A percentile compares a stretch with the other conserved stretches of the same genome.
These are phyloP conservation scores for Herpotrichia juniperi DNA, from an alignment of 2,329 filamentous ascomycete species.

Conservation along the genomic window DNA sequence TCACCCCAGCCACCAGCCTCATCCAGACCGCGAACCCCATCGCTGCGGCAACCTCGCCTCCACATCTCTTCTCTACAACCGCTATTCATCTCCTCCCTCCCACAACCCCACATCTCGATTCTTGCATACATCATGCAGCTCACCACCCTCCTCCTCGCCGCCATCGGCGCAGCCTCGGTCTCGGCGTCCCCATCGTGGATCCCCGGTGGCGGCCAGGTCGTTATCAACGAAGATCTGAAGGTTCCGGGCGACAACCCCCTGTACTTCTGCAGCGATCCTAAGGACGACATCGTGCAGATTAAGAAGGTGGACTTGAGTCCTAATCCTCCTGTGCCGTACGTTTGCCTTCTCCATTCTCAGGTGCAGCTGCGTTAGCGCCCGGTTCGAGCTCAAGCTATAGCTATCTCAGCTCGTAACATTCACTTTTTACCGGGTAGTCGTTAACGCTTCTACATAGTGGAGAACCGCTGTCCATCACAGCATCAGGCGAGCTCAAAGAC, in stretches of 20 bases:
- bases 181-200: conserved; percentile 49
- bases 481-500: conserved; percentile 75
- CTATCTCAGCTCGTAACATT: not conserved
- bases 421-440: too few relatives aligned
- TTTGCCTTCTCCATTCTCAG: conserved; percentile 26
- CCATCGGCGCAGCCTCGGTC: conserved; percentile 53
- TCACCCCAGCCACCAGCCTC: conserved; percentile 9
- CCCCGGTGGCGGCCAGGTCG: conserved; percentile 51
- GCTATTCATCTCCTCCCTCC: not conserved
- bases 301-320: conserved; percentile 79
- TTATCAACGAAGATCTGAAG: conserved; percentile 60
- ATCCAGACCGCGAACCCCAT: conserved; percentile 16
- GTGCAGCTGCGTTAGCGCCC: not conserved
- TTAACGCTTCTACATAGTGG: conserved; percentile 67
- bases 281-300: conserved; percentile 74
- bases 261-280: conserved; percentile 74
- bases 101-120: not conserved
- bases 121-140: conserved; percentile 38
- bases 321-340: conserved; percentile 87
- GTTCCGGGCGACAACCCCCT: conserved; percentile 89
- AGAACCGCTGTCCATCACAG: conserved; percentile 76
- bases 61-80: not conserved
- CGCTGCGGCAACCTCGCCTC: conserved; percentile 14
- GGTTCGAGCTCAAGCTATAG: not conserved
- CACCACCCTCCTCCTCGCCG: conserved; percentile 45